Evolutionary conservation across 768 basidiomycete genomes (phyloP), one percentile per base, ranked within the genome.

Genomic region (Crassisporium funariophilum): DNA sequence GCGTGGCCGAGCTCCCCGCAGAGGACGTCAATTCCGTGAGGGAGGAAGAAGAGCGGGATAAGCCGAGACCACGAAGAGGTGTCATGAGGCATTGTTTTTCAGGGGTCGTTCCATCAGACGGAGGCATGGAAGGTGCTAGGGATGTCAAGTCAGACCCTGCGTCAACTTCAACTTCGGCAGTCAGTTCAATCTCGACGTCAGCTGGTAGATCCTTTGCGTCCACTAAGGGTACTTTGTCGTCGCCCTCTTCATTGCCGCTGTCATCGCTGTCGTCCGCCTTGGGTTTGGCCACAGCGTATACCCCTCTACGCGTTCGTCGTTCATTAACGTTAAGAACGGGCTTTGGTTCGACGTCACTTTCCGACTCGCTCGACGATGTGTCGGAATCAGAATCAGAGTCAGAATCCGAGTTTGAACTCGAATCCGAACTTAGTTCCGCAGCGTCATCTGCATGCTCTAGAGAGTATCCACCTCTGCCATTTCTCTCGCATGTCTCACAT

Each of bases 401-500:
- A 25, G 74, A 77, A 45, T 77, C 78, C 37, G 78, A 76, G 44
- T 68, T 68, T 46, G 78, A 76, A 48, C 69, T 69, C 46, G 73
- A 69, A 53, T 77, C 76, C 27, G 72, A 70, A 43, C 71, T 71
- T 20, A 70, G 73, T 31, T 76, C 78, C 37, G 72, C 54, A 50
- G 69, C 50, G 8, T 54, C 51, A 37, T 60, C 56, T 44, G 74
- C 74, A 42, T 81, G 76, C 31, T 72, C 73, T 45, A 76, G 78
- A 25, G 79, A 79, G 60, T 92, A 93, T 19, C 90, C 89, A 20
- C 91, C 91, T 45, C 77, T 70, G 15, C 82, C 82, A 40, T 75
- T 79, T 67, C 75, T 83, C 67, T 93, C 91, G 68, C 91, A 93
- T 10, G 86, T 91, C 67, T 91, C 88, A 57, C 91, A 93, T 21